These are phyloP conservation scores for Hirschfeldia incana DNA, from an alignment of 345 rosid species.

Conservation along the genomic window DNA sequence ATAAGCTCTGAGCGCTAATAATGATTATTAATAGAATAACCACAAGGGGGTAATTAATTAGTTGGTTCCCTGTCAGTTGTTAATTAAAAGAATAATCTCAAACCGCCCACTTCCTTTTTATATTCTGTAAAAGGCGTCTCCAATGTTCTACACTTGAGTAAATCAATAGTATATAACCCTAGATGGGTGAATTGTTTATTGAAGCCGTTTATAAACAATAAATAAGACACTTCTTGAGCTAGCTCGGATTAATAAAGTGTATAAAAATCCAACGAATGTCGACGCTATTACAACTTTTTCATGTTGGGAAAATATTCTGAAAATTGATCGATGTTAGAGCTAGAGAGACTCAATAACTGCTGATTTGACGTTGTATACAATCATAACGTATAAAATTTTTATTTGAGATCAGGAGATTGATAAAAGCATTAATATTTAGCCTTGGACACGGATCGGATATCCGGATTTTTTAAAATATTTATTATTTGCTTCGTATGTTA, in stretches of 20 bases:
- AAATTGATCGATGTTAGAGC: no score
- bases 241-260: neutral
- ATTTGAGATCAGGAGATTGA: no score
- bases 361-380: no score
- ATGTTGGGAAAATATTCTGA: neutral
- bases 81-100: conserved; percentile 29
- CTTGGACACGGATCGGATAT: no score
- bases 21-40: neutral
- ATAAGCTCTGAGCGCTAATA: neutral
- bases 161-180: conserved; percentile 8
- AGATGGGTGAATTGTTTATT: neutral
- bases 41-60: conserved; percentile 11
- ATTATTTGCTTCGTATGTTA: no score
- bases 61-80: conserved; percentile 39
- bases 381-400: no score
- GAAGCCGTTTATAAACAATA: neutral
- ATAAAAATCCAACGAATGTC: neutral
- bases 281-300: neutral
- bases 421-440: no score
- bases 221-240: neutral
- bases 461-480: no score
- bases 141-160: conserved; percentile 33
- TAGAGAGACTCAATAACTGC: no score
- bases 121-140: conserved; percentile 27
- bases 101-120: conserved; percentile 39